These are phyloP conservation scores for Cordyceps javanica DNA, from an alignment of 2,329 filamentous ascomycete species.

Conservation along the genomic window DNA sequence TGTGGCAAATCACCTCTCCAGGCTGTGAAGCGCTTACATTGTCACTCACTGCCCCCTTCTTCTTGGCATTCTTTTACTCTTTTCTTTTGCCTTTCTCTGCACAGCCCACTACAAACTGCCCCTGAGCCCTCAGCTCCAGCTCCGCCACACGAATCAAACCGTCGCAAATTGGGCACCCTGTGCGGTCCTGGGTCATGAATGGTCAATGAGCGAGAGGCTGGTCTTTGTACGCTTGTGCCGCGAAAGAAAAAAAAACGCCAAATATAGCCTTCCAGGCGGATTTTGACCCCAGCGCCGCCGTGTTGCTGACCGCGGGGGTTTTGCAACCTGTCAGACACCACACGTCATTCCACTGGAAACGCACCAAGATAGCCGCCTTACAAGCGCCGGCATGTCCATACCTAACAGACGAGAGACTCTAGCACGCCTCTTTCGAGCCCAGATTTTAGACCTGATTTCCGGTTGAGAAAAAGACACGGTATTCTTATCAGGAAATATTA, in stretches of 20 bases:
- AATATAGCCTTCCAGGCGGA: neutral
- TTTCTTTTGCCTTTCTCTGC: neutral
- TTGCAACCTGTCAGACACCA: neutral
- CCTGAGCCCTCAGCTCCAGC: neutral
- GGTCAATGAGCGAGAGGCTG: neutral
- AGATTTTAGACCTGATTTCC: neutral
- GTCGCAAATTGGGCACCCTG: neutral
- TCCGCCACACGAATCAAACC: constrained; percentile 8
- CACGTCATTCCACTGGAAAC: neutral
- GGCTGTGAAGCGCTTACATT: constrained; percentile 4
- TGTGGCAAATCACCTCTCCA: neutral
- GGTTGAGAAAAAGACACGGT: neutral
- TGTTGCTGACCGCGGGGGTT: neutral
- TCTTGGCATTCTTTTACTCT: neutral
- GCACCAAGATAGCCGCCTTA: neutral
- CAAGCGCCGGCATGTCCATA: neutral
- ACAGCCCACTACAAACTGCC: neutral
- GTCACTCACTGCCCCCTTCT: neutral
- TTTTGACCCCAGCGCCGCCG: neutral
- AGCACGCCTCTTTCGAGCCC: neutral
- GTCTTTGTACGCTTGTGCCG: too few species aligned
- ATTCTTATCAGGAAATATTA: neutral
- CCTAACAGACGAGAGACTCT: neutral
- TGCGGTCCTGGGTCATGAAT: neutral
- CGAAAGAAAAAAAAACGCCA: neutral